Percentiles rank a stretch among this genome's conserved stretches.
Conservation (phyloP, 163 green algal genomes). For the Scenedesmus sp. region DNA sequence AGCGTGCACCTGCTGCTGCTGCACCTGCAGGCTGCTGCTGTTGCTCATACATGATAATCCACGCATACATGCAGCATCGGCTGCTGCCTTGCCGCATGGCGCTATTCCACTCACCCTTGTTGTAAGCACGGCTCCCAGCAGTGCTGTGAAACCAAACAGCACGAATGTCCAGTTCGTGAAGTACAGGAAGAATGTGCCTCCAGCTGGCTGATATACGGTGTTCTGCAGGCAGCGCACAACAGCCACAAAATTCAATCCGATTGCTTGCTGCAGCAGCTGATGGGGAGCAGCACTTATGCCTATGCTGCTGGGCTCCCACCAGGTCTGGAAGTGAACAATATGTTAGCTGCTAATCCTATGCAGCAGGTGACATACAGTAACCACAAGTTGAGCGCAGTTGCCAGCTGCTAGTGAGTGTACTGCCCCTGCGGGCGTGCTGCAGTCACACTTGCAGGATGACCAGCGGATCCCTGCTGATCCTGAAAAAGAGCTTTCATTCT, state of each 20-base stretch:
- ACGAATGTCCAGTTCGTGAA: conserved; percentile 66
- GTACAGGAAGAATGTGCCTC: conserved; percentile 42
- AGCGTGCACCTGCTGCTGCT: background rate
- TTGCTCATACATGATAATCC: background rate
- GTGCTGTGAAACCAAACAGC: conserved; percentile 47
- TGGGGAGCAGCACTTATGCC: no score
- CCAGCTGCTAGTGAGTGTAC: no score
- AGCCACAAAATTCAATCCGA: background rate
- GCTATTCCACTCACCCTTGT: background rate
- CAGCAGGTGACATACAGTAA: no score
- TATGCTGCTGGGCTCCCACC: no score
- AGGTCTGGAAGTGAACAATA: no score
- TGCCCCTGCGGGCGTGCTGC: no score
- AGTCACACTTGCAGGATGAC: no score
- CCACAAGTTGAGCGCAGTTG: no score
- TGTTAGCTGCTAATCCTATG: no score
- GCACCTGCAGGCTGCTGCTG: background rate
- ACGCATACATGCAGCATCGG: background rate
- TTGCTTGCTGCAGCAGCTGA: background rate
- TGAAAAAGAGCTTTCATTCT: no score
- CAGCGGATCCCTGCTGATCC: no score
- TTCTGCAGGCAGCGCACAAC: conserved; percentile 4
- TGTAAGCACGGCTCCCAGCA: conserved; percentile 48
- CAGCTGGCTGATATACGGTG: conserved; percentile 16
- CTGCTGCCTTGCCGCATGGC: background rate